Evolutionary conservation across 495 filamentous ascomycete species (phyloP), one percentile per base, ranked within the genome.

Genomic region (Penicillium parvum): DNA sequence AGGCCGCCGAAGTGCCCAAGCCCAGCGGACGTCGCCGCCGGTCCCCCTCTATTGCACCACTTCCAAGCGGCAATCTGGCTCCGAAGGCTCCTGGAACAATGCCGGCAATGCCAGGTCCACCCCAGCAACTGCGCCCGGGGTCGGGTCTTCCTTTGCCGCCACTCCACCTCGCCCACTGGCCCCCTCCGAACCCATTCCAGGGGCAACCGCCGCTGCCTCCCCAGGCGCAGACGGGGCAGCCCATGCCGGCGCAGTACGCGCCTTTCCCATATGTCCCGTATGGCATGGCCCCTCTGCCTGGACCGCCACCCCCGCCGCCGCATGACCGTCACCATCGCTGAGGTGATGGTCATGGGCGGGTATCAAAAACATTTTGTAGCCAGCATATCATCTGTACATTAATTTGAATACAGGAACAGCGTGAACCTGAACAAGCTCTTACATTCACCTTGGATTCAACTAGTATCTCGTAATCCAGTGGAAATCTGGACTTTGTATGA

Each of bases 201-300:
- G 34, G 46, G 14, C 48, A 43, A 35, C 52, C 55, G 10, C 49
- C 32, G 22, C 39, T 38, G 45, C 33, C 47, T 5, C 47, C 52
- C 9, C 38, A 41, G 25, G 34, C 47, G 21, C 45, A 43, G 27
- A 28, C 49, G 27, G 50, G 53, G 12, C 55, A 55, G 16, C 58
- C 50, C 0, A 57, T 57, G 50, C 53, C 52, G 3, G 25, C 49
- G 5, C 59, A 60, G 10, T 60, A 49, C 29, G 53, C 56, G 9
- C 56, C 56, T 11, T 54, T 58, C 40, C 58, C 55, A 10, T 61
- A 58, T 29, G 43, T 45, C 5, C 50, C 38, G 4, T 61, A 57
- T 40, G 41, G 41, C 8, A 38, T 55, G 50, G 40, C 32, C 8
- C 44, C 22, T 29, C 15, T 47, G 22, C 46, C 35, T 20, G 46